These are phyloP conservation scores for Carex myosuroides DNA, from an alignment of 176 grass and related monocot genomes.

Conservation along the genomic window DNA sequence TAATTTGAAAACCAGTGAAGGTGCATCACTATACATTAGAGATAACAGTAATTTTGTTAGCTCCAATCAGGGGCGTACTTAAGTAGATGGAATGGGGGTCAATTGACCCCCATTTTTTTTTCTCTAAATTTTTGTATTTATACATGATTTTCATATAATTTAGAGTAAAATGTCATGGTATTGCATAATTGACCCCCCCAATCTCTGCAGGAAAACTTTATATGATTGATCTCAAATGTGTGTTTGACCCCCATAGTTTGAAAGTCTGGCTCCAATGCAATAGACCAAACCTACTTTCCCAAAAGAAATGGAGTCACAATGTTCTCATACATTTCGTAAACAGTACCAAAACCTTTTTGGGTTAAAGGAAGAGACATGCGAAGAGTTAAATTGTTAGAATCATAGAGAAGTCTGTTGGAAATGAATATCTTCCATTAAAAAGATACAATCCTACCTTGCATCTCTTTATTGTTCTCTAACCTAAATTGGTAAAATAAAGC, in stretches of 20 bases:
- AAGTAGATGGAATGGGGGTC: no score
- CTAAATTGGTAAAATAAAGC: background rate
- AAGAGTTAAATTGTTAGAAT: background rate
- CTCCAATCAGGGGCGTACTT: no score
- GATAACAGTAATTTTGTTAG: background rate
- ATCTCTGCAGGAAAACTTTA: no score
- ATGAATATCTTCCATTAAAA: background rate
- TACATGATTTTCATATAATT: no score
- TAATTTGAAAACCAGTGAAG: background rate
- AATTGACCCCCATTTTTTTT: no score
- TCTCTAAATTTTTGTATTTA: no score
- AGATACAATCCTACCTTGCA: background rate
- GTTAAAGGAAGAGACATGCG: background rate
- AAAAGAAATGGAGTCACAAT: background rate
- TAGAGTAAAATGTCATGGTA: no score
- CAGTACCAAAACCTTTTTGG: background rate
- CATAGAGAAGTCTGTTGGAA: background rate
- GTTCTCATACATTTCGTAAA: background rate
- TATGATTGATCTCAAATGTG: no score
- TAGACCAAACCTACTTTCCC: background rate
- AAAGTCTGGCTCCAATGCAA: background rate
- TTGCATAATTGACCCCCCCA: no score
- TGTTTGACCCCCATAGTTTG: no score
- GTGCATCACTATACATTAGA: background rate
- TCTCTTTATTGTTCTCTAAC: background rate